A percentile compares a stretch with the other conserved stretches of the same genome.
phyloP scores from a whole-genome alignment of 306 rosid genomes.

The Dalbergia oliveri region DNA sequence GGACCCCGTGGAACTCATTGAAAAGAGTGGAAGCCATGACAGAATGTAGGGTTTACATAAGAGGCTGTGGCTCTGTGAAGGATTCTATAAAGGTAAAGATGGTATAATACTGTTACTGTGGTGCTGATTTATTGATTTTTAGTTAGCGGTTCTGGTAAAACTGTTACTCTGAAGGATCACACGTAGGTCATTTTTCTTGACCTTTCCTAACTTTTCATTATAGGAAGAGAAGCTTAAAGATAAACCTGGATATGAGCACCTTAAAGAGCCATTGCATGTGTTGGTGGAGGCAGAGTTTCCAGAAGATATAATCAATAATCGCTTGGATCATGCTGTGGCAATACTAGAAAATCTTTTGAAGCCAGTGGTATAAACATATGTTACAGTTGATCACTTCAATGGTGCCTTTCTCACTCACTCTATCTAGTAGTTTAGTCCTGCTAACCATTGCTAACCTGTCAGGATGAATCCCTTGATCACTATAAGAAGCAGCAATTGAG shows the following conservation, averaged over 20 bases:
- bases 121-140: background rate
- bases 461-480: slow-evolving; percentile 92
- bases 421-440: slow-evolving; percentile 1
- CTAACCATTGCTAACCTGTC: slow-evolving; percentile 34
- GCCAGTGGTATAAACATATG: slow-evolving; percentile 74
- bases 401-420: background rate
- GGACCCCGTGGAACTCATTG: slow-evolving; percentile 93
- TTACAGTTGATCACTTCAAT: slow-evolving; percentile 1
- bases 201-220: slow-evolving; percentile 15
- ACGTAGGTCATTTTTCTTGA: background rate
- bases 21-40: slow-evolving; percentile 96
- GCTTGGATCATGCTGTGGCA: slow-evolving; percentile 86
- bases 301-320: slow-evolving; percentile 76
- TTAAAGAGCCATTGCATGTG: slow-evolving; percentile 86
- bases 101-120: background rate
- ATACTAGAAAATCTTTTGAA: slow-evolving; percentile 87
- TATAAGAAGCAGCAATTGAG: slow-evolving; percentile 91
- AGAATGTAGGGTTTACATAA: slow-evolving; percentile 88
- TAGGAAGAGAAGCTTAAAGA: slow-evolving; percentile 94
- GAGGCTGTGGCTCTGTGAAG: slow-evolving; percentile 94
- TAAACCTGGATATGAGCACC: slow-evolving; percentile 89
- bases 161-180: background rate
- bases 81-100: slow-evolving; percentile 80
- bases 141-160: background rate
- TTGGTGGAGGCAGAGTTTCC: slow-evolving; percentile 96